Conservation (phyloP, 768 basidiomycete genomes). For the Boletus tylopilopsis region DNA sequence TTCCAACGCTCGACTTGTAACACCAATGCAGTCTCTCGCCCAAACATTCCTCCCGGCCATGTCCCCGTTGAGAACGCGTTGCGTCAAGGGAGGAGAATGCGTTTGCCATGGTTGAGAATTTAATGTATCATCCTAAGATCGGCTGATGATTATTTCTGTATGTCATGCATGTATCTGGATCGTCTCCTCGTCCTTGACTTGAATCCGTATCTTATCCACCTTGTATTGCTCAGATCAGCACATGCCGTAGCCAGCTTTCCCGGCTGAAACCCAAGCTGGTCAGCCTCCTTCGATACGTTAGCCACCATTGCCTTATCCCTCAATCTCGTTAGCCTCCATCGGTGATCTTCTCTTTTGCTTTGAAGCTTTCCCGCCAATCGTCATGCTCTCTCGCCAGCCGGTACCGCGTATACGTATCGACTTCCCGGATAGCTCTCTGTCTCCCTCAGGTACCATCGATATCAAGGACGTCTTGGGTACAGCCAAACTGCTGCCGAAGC, state of each 20-base stretch:
- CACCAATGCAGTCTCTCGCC: conserved; percentile 11
- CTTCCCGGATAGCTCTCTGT: conserved; percentile 12
- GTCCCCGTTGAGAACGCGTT: conserved; percentile 19
- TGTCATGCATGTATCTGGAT: conserved; percentile 20
- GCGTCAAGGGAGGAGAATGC: conserved; percentile 28
- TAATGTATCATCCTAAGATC: conserved; percentile 17
- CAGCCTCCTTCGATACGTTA: conserved; percentile 25
- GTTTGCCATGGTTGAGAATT: conserved; percentile 30
- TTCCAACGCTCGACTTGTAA: conserved; percentile 29
- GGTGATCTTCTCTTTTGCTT: conserved; percentile 4
- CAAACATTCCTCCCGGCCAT: conserved; percentile 15
- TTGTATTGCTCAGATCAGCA: neutral
- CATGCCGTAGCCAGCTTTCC: neutral
- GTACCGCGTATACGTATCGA: conserved; percentile 24
- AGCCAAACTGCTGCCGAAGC: conserved; percentile 9
- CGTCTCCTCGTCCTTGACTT: conserved; percentile 6
- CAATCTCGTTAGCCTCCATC: conserved; percentile 4
- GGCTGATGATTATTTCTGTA: conserved; percentile 15
- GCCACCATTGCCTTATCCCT: conserved; percentile 10
- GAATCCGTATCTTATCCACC: conserved; percentile 7
- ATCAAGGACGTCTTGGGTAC: conserved; percentile 21
- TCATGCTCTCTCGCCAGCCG: conserved; percentile 17
- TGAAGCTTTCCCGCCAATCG: conserved; percentile 2
- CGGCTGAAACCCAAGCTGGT: neutral
- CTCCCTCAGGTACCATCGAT: conserved; percentile 26